Percentiles rank a stretch among this genome's conserved stretches.
These are phyloP conservation scores for Echria macrotheca DNA, from an alignment of 495 filamentous ascomycete species.

Conservation along the genomic window DNA sequence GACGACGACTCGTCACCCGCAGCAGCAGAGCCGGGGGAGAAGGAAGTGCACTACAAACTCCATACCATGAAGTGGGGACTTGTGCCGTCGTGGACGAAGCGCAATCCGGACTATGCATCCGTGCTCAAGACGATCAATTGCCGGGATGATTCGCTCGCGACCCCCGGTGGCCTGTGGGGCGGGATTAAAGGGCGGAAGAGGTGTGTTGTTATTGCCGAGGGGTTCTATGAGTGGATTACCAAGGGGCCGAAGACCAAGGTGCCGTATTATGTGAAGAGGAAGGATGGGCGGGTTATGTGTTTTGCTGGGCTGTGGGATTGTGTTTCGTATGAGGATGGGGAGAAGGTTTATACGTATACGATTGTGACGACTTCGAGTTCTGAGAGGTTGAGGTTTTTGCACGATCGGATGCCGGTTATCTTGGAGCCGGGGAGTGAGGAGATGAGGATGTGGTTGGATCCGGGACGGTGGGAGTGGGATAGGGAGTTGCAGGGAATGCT, in stretches of 20 bases:
- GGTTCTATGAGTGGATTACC: slow-evolving; percentile 93
- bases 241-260: slow-evolving; percentile 67
- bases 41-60: slow-evolving; percentile 61
- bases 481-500: slow-evolving; percentile 70
- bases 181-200: slow-evolving; percentile 83
- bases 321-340: slow-evolving; percentile 62
- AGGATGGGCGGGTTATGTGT: slow-evolving; percentile 78
- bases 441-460: slow-evolving; percentile 77
- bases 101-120: slow-evolving; percentile 58
- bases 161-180: slow-evolving; percentile 80
- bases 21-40: not conserved
- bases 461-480: slow-evolving; percentile 63
- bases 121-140: slow-evolving; percentile 90
- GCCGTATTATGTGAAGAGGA: slow-evolving; percentile 75
- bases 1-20: not conserved
- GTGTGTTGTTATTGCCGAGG: slow-evolving; percentile 80
- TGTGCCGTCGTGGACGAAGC: slow-evolving; percentile 33
- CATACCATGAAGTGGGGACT: slow-evolving; percentile 89
- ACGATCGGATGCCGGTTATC: slow-evolving; percentile 94
- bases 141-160: slow-evolving; percentile 77
- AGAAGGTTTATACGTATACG: slow-evolving; percentile 62
- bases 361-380: slow-evolving; percentile 87
- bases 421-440: slow-evolving; percentile 68
- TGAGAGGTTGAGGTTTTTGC: slow-evolving; percentile 72
- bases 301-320: slow-evolving; percentile 92